Conservation (phyloP, 2,329 filamentous ascomycete genomes). For the Ascochyta koolunga region DNA sequence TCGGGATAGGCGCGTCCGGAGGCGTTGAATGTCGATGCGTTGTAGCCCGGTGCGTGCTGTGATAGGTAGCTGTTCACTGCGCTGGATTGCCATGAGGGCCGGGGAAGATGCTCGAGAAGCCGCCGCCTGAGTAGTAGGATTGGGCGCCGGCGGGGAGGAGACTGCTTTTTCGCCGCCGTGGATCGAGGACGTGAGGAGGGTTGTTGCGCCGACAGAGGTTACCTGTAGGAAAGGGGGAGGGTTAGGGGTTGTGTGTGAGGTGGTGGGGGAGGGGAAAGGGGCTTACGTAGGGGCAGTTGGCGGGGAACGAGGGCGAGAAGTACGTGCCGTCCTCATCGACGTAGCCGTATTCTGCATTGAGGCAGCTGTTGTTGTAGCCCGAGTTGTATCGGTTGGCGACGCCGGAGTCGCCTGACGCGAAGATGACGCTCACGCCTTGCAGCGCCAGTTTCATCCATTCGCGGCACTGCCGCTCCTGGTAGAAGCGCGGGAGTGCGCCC, state of each 20-base stretch:
- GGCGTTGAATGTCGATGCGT: conserved; percentile 17
- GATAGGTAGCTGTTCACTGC: conserved; percentile 21
- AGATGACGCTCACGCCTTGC: conserved; percentile 54
- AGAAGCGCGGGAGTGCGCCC: conserved; percentile 55
- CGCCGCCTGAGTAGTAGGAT: conserved; percentile 40
- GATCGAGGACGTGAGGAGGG: conserved; percentile 14
- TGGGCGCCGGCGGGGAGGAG: background rate
- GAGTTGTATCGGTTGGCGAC: conserved; percentile 22
- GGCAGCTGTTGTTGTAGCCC: conserved; percentile 23
- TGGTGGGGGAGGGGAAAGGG: too few species aligned
- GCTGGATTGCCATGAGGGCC: conserved; percentile 53
- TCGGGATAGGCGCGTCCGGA: conserved; percentile 65
- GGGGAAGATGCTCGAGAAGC: conserved; percentile 56
- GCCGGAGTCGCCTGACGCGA: conserved; percentile 55
- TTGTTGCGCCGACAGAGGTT: conserved; percentile 66
- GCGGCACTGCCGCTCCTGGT: conserved; percentile 57
- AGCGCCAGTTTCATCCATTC: conserved; percentile 54
- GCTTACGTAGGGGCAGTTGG: conserved; percentile 67
- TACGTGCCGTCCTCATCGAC: conserved; percentile 12
- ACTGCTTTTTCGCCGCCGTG: conserved; percentile 57
- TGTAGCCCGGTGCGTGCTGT: conserved; percentile 12
- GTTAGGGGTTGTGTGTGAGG: background rate
- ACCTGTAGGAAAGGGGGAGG: conserved; percentile 11
- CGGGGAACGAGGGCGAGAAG: conserved; percentile 67
- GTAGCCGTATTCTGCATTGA: conserved; percentile 19